phyloP scores from a whole-genome alignment of 495 filamentous ascomycete species.

The Penicillium atrosanguineum region DNA sequence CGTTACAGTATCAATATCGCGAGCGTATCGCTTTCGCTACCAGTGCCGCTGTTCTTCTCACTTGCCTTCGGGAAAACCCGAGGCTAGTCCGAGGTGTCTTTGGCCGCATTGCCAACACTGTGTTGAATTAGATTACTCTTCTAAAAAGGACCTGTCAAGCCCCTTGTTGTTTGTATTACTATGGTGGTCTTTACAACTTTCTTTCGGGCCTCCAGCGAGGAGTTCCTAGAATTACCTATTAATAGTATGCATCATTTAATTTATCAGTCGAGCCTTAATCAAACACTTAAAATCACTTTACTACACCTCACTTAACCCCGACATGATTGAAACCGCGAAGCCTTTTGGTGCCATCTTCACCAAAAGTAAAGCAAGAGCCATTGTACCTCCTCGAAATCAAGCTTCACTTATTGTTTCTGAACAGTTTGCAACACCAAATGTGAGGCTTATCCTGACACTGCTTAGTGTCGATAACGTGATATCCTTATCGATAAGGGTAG shows the following conservation, averaged over 20 bases:
- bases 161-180: conserved; percentile 14
- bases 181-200: neutral
- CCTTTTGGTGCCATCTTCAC: neutral
- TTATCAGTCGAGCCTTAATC: neutral
- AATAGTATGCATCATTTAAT: neutral
- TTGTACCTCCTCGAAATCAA: too few relatives aligned
- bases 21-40: conserved; percentile 72
- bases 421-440: neutral
- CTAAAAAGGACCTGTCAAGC: neutral
- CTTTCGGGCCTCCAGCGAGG: neutral
- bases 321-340: too few relatives aligned
- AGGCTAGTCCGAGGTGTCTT: conserved; percentile 70
- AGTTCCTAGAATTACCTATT: neutral
- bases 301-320: neutral
- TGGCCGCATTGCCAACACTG: conserved; percentile 59
- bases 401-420: neutral
- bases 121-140: conserved; percentile 40
- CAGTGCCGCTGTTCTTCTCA: conserved; percentile 74
- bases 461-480: neutral
- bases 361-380: neutral
- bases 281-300: neutral
- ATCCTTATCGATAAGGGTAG: conserved; percentile 19
- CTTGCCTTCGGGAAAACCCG: conserved; percentile 63
- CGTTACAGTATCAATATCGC: conserved; percentile 63
- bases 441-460: neutral